These are phyloP conservation scores for Cladorrhinum sp. DNA, from an alignment of 2,329 filamentous ascomycete genomes.

Conservation along the genomic window DNA sequence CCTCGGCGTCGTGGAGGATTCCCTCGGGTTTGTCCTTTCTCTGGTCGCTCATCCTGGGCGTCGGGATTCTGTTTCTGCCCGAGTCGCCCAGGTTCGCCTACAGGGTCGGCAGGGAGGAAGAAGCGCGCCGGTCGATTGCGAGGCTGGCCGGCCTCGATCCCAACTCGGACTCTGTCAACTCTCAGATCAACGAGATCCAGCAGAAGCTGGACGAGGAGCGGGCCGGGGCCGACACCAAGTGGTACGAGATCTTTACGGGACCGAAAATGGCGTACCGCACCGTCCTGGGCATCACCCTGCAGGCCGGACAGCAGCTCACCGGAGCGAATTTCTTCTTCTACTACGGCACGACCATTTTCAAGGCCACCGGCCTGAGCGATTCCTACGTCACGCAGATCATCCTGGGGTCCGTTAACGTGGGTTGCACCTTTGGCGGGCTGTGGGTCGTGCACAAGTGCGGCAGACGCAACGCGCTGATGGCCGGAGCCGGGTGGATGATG, in stretches of 20 bases:
- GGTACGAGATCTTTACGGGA: constrained; percentile 57
- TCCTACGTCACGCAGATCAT: constrained; percentile 68
- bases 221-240: constrained; percentile 42
- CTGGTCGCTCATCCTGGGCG: constrained; percentile 52
- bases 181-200: constrained; percentile 53
- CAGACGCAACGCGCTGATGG: constrained; percentile 64
- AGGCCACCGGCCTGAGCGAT: constrained; percentile 62
- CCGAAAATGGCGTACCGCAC: constrained; percentile 62
- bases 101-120: constrained; percentile 44
- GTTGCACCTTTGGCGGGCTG: constrained; percentile 63
- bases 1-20: constrained; percentile 58
- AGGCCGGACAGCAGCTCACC: constrained; percentile 65
- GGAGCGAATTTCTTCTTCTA: constrained; percentile 54
- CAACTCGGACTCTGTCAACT: constrained; percentile 44
- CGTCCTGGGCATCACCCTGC: constrained; percentile 59
- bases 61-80: constrained; percentile 54
- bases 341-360: constrained; percentile 66
- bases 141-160: constrained; percentile 44
- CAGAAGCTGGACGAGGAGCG: constrained; percentile 50
- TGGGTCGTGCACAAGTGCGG: constrained; percentile 67
- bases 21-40: constrained; percentile 56
- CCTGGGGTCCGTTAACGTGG: constrained; percentile 65
- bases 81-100: constrained; percentile 57
- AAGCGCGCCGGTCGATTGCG: constrained; percentile 47
- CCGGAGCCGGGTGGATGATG: constrained; percentile 68